These are phyloP conservation scores for Candida chilensis DNA, from an alignment of 805 yeast genomes.

Conservation along the genomic window DNA sequence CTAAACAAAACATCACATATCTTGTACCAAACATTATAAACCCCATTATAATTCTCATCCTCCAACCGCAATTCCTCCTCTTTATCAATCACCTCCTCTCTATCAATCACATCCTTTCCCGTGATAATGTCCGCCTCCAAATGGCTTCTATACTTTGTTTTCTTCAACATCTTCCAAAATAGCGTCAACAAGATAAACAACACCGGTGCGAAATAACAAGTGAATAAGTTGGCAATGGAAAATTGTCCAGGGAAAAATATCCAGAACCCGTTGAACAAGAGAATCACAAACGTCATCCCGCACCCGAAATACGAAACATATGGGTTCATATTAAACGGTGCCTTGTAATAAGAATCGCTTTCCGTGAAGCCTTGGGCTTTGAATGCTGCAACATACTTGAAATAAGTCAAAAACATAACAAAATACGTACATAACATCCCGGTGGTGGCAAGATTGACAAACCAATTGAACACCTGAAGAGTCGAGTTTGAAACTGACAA, in stretches of 20 bases:
- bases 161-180: constrained; percentile 22
- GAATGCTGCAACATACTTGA: constrained; percentile 19
- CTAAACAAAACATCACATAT: no score
- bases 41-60: no score
- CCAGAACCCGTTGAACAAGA: constrained; percentile 29
- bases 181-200: constrained; percentile 13
- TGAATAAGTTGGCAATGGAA: constrained; percentile 21
- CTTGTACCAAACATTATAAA: no score
- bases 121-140: constrained; percentile 23
- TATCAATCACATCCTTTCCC: constrained; percentile 22
- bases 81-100: no score
- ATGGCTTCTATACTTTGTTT: constrained; percentile 17
- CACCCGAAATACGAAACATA: constrained; percentile 14
- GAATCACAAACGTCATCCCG: constrained; percentile 12
- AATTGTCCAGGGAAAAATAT: constrained; percentile 26
- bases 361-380: constrained; percentile 15
- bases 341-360: constrained; percentile 8
- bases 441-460: constrained; percentile 16
- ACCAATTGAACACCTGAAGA: constrained; percentile 21
- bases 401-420: constrained; percentile 18
- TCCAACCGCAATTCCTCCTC: no score
- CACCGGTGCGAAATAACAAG: constrained; percentile 27
- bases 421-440: constrained; percentile 5
- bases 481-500: constrained; percentile 9
- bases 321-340: constrained; percentile 15